These are phyloP conservation scores for Colletotrichum lindemuthianum DNA, from an alignment of 2,329 filamentous ascomycete genomes.

Conservation along the genomic window DNA sequence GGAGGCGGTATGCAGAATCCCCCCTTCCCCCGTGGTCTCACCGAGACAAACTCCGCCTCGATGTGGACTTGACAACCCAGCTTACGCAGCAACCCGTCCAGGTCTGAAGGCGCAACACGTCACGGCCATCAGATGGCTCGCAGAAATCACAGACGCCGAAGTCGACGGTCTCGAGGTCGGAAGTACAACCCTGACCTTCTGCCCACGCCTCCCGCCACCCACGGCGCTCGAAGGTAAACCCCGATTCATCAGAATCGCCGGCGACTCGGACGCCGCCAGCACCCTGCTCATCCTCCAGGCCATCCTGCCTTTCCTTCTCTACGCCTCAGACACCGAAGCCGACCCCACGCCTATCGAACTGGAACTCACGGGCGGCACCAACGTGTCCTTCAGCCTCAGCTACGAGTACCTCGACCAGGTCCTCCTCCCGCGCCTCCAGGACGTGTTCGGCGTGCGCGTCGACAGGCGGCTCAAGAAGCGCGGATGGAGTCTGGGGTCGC, in stretches of 20 bases:
- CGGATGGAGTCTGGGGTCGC: slow-evolving; percentile 62
- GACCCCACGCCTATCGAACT: slow-evolving; percentile 53
- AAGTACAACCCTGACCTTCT: slow-evolving; percentile 60
- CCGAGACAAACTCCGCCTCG: neutral
- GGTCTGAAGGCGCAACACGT: slow-evolving; percentile 71
- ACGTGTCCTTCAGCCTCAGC: slow-evolving; percentile 65
- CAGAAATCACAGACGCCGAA: slow-evolving; percentile 60
- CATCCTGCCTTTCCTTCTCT: slow-evolving; percentile 67
- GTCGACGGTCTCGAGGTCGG: slow-evolving; percentile 62
- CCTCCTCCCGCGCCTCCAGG: slow-evolving; percentile 63
- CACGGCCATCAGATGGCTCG: slow-evolving; percentile 64
- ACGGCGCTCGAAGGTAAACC: slow-evolving; percentile 43
- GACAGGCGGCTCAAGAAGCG: slow-evolving; percentile 56
- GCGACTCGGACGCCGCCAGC: slow-evolving; percentile 63
- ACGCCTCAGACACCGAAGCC: slow-evolving; percentile 54
- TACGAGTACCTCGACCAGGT: slow-evolving; percentile 73
- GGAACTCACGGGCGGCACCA: slow-evolving; percentile 67
- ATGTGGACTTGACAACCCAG: neutral
- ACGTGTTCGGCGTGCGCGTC: slow-evolving; percentile 59
- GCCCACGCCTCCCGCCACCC: slow-evolving; percentile 51
- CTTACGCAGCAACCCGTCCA: slow-evolving; percentile 39
- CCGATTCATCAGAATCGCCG: slow-evolving; percentile 59
- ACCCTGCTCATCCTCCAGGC: slow-evolving; percentile 69
- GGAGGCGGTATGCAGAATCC: slow-evolving; percentile 36
- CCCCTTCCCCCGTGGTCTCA: neutral